Percentiles rank a stretch among this genome's conserved stretches.
Conservation (phyloP, 1,139 yeast genomes). For the Arxiozyma bovina region DNA sequence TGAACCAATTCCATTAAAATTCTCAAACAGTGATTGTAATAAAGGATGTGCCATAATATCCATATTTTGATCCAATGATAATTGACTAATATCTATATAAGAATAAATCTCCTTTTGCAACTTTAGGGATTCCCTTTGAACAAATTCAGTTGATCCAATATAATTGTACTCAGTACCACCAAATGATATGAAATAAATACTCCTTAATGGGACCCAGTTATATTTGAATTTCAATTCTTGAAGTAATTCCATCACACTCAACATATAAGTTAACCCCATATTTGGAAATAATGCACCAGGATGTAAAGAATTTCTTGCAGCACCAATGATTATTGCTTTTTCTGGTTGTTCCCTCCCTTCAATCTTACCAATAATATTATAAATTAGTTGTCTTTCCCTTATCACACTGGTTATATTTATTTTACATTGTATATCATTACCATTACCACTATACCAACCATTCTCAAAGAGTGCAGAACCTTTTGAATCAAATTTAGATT, state of each 20-base stretch:
- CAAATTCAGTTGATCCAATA: constrained; percentile 81
- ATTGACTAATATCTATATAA: constrained; percentile 54
- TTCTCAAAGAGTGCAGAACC: constrained; percentile 32
- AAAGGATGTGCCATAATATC: constrained; percentile 61
- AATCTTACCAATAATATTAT: constrained; percentile 75
- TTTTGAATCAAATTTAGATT: constrained; percentile 35
- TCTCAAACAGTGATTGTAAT: constrained; percentile 36
- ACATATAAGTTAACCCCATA: constrained; percentile 65
- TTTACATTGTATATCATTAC: constrained; percentile 31
- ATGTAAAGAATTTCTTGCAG: constrained; percentile 72
- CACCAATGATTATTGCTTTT: constrained; percentile 70
- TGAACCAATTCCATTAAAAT: background rate
- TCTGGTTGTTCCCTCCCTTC: constrained; percentile 74
- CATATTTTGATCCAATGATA: constrained; percentile 43
- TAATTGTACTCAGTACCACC: constrained; percentile 76
- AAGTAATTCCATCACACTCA: constrained; percentile 65
- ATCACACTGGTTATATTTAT: constrained; percentile 41
- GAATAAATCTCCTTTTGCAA: constrained; percentile 57
- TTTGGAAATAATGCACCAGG: constrained; percentile 66
- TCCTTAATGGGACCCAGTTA: constrained; percentile 78
- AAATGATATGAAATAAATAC: constrained; percentile 77
- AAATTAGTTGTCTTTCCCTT: constrained; percentile 56
- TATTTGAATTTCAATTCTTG: constrained; percentile 56
- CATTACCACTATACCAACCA: constrained; percentile 32
- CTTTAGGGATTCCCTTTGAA: constrained; percentile 47